Evolutionary conservation across 495 filamentous ascomycete genomes (phyloP).

Genomic region (Neurospora sp.): DNA sequence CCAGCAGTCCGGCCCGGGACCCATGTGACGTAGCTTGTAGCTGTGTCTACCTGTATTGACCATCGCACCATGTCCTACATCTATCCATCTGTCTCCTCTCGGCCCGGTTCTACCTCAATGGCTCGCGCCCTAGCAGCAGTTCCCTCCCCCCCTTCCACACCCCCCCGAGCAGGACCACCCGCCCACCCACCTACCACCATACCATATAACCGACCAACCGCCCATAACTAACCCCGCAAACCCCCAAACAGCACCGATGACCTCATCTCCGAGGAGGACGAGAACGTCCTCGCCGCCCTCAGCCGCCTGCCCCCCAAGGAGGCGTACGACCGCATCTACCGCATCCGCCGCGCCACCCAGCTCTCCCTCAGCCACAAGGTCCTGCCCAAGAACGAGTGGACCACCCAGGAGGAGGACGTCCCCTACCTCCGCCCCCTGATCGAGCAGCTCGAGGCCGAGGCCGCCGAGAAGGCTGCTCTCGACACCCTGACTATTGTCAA

Average conservation of each 20-base stretch:
- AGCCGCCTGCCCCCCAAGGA: conserved; percentile 84
- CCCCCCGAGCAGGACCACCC: not conserved
- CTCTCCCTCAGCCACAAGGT: conserved; percentile 63
- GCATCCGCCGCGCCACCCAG: conserved; percentile 91
- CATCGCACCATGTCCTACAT: not conserved
- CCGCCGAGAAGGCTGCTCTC: conserved; percentile 68
- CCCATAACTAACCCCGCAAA: not conserved
- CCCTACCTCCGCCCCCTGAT: conserved; percentile 24
- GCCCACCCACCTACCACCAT: not conserved
- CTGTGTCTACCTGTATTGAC: not conserved
- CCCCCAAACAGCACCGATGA: conserved; percentile 65
- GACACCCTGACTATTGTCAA: conserved; percentile 65
- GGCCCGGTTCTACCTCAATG: not conserved
- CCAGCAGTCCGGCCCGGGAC: not conserved
- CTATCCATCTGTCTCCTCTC: not conserved
- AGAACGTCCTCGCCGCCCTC: conserved; percentile 73
- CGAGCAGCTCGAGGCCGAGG: conserved; percentile 51
- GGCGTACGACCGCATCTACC: conserved; percentile 92
- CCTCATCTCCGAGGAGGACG: conserved; percentile 82
- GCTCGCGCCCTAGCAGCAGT: not conserved
- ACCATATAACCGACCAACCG: no score
- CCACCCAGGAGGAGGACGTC: conserved; percentile 36
- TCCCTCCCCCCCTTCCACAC: not conserved
- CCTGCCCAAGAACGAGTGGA: conserved; percentile 74
- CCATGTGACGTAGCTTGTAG: not conserved